These are phyloP conservation scores for Hirschfeldia incana DNA, from an alignment of 345 rosid species.

Conservation along the genomic window DNA sequence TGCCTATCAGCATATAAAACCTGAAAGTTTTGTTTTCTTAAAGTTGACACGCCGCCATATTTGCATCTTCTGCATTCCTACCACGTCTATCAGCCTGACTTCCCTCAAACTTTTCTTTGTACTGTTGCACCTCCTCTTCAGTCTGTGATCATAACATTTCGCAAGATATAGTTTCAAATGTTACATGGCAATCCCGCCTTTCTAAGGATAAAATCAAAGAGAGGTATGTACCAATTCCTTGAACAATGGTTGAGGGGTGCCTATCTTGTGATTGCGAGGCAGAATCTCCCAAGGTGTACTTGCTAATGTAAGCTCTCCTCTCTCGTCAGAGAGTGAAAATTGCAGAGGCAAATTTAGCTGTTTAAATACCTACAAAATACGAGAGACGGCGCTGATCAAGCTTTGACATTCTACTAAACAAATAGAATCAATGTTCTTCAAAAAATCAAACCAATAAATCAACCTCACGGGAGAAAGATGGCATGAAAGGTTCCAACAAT, in stretches of 20 bases:
- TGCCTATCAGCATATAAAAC: slow-evolving; percentile 26
- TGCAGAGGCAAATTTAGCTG: slow-evolving; percentile 76
- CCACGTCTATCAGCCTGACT: slow-evolving; percentile 78
- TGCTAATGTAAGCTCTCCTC: slow-evolving; percentile 38
- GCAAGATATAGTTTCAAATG: background rate
- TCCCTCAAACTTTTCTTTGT: slow-evolving; percentile 74
- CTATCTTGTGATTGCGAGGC: slow-evolving; percentile 73
- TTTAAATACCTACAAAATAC: slow-evolving; percentile 65
- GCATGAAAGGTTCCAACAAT: slow-evolving; percentile 90
- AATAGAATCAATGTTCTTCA: background rate
- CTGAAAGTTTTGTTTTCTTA: slow-evolving; percentile 63
- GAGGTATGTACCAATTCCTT: slow-evolving; percentile 62
- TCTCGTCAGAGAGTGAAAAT: slow-evolving; percentile 67
- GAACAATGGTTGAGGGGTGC: slow-evolving; percentile 71
- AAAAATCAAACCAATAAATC: background rate
- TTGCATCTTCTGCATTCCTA: slow-evolving; percentile 58
- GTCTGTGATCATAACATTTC: slow-evolving; percentile 42
- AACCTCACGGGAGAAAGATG: slow-evolving; percentile 92
- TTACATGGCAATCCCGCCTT: background rate
- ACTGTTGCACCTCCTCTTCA: slow-evolving; percentile 63
- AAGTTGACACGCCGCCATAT: slow-evolving; percentile 49
- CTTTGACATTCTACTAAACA: background rate
- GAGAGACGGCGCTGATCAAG: slow-evolving; percentile 11
- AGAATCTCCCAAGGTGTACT: slow-evolving; percentile 79
- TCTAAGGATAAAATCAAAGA: background rate